phyloP scores from a whole-genome alignment of 2,329 filamentous ascomycete genomes.

The Penicillium sclerotiorum region DNA sequence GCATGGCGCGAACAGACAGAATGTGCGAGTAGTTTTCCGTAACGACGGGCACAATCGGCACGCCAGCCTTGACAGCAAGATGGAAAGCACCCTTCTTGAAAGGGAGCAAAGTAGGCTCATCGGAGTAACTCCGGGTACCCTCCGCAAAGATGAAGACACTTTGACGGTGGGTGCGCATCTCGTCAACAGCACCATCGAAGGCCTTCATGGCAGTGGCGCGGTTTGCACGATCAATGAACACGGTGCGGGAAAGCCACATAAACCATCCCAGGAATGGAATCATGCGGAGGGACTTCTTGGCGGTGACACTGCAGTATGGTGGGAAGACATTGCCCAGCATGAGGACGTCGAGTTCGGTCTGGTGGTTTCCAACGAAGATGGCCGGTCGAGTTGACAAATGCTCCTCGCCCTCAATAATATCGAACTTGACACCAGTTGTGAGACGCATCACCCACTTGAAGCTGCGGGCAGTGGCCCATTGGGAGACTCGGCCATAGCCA shows the following conservation, averaged over 20 bases:
- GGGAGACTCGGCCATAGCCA: constrained; percentile 74
- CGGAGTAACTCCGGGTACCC: constrained; percentile 87
- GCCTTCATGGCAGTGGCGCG: constrained; percentile 78
- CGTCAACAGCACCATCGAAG: constrained; percentile 78
- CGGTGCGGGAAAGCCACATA: constrained; percentile 81
- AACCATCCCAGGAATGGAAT: constrained; percentile 93
- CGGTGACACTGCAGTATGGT: constrained; percentile 87
- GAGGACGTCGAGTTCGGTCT: constrained; percentile 92
- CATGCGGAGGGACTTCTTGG: constrained; percentile 79
- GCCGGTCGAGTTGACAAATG: constrained; percentile 73
- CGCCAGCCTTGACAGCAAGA: constrained; percentile 88
- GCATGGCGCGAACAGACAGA: constrained; percentile 63
- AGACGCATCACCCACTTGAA: constrained; percentile 80
- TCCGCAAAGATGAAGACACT: constrained; percentile 65
- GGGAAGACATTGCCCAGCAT: constrained; percentile 90
- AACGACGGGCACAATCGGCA: constrained; percentile 86
- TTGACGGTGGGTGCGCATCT: constrained; percentile 73
- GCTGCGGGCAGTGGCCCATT: constrained; percentile 78
- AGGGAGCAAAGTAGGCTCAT: constrained; percentile 78
- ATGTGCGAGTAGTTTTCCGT: constrained; percentile 78
- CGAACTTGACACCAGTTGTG: constrained; percentile 77
- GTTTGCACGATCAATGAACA: constrained; percentile 95
- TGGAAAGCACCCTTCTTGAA: constrained; percentile 99
- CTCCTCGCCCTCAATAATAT: constrained; percentile 66
- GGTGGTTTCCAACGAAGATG: constrained; percentile 92